These are phyloP conservation scores for Aspergillus avenaceus DNA, from an alignment of 495 filamentous ascomycete species.

Conservation along the genomic window DNA sequence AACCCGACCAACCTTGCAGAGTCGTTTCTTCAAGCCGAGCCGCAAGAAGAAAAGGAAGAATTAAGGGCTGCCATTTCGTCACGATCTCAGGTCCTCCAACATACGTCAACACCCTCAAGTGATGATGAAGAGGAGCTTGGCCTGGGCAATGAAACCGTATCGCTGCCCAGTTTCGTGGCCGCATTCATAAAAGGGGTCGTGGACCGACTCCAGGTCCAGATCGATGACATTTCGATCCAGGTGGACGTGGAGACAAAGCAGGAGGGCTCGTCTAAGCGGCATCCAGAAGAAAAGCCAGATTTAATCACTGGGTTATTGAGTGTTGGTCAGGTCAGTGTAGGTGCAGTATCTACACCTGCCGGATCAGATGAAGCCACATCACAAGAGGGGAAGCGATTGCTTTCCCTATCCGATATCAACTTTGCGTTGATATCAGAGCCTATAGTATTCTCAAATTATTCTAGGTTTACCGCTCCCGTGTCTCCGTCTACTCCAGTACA, in stretches of 20 bases:
- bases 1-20: slow-evolving; percentile 80
- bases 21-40: slow-evolving; percentile 82
- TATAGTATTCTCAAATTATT: slow-evolving; percentile 63
- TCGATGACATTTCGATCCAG: slow-evolving; percentile 63
- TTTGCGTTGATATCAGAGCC: slow-evolving; percentile 68
- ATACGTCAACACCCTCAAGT: slow-evolving; percentile 46
- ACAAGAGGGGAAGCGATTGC: slow-evolving; percentile 55
- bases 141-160: slow-evolving; percentile 67
- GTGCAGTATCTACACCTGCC: slow-evolving; percentile 52
- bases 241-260: slow-evolving; percentile 54
- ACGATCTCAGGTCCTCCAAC: slow-evolving; percentile 47
- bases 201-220: slow-evolving; percentile 70
- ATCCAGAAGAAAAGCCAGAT: slow-evolving; percentile 40
- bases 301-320: slow-evolving; percentile 61
- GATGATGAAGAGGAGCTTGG: slow-evolving; percentile 61
- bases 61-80: slow-evolving; percentile 73
- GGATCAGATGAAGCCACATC: slow-evolving; percentile 23
- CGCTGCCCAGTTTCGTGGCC: slow-evolving; percentile 76
- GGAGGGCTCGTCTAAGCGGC: slow-evolving; percentile 35
- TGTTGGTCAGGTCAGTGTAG: slow-evolving; percentile 61
- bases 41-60: slow-evolving; percentile 66
- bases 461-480: slow-evolving; percentile 51
- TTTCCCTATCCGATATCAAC: slow-evolving; percentile 60
- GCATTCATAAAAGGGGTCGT: slow-evolving; percentile 77
- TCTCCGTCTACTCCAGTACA: slow-evolving; percentile 55